Evolutionary conservation across 768 basidiomycete species (phyloP).

Genomic region (Leccinum imitatum): DNA sequence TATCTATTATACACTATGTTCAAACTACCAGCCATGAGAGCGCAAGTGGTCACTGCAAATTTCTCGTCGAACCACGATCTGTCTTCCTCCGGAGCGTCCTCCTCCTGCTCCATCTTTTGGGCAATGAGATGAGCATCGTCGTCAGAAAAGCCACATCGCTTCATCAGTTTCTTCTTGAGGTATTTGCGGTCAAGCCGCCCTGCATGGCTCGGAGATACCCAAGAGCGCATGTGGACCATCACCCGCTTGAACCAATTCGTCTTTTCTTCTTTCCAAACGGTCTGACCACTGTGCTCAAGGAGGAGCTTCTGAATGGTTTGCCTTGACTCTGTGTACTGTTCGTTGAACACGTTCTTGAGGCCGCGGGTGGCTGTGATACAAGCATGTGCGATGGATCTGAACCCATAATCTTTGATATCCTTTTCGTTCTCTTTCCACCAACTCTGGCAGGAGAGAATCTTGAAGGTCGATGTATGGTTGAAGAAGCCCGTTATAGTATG

Average conservation of each 20-base stretch:
- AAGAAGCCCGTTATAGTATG: no score
- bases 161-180: conserved; percentile 24
- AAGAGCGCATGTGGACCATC: conserved; percentile 25
- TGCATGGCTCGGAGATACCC: conserved; percentile 20
- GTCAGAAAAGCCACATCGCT: conserved; percentile 22
- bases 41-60: not conserved
- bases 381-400: conserved; percentile 37
- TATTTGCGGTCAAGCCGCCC: conserved; percentile 10
- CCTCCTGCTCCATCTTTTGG: conserved; percentile 18
- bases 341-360: conserved; percentile 17
- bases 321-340: conserved; percentile 37
- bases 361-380: conserved; percentile 40
- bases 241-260: conserved; percentile 27
- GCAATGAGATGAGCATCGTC: conserved; percentile 22
- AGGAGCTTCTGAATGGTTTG: conserved; percentile 21
- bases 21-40: conserved; percentile 2
- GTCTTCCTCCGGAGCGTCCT: conserved; percentile 13
- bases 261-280: conserved; percentile 27
- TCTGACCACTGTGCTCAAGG: conserved; percentile 15
- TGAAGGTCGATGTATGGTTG: no score
- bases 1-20: not conserved
- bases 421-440: conserved; percentile 43
- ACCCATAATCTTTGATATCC: conserved; percentile 32
- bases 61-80: conserved; percentile 24
- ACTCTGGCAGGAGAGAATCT: not conserved